These are phyloP conservation scores for Borovskyia barvae DNA, from an alignment of 208 protist species.

Conservation along the genomic window DNA sequence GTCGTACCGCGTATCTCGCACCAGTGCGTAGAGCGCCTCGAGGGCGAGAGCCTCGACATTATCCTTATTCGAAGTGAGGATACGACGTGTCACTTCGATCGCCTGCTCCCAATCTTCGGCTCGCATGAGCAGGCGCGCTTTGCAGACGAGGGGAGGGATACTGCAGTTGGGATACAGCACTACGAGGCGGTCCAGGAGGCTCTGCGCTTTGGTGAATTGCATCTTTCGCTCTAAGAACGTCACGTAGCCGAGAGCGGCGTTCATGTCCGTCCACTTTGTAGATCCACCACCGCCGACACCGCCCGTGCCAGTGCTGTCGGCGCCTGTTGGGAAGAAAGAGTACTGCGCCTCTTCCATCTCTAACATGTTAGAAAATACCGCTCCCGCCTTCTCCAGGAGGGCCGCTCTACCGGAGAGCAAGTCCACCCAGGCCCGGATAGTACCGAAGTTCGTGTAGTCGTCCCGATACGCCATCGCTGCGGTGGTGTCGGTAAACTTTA, in stretches of 20 bases:
- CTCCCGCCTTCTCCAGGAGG: constrained; percentile 81
- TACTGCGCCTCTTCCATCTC: constrained; percentile 38
- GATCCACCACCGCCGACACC: not conserved
- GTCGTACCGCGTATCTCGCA: constrained; percentile 69
- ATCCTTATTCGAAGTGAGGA: constrained; percentile 70
- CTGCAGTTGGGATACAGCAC: constrained; percentile 67
- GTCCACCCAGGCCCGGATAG: constrained; percentile 84
- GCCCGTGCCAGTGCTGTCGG: not conserved
- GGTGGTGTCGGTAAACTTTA: constrained; percentile 35
- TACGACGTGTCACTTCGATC: constrained; percentile 76
- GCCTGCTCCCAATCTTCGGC: constrained; percentile 94
- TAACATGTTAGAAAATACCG: constrained; percentile 68
- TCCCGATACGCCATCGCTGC: constrained; percentile 52
- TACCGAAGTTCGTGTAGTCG: constrained; percentile 78
- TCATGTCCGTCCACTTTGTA: constrained; percentile 56
- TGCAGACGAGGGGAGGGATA: constrained; percentile 64
- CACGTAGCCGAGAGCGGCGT: constrained; percentile 82
- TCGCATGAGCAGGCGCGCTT: constrained; percentile 84
- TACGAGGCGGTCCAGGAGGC: constrained; percentile 80
- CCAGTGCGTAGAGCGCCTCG: constrained; percentile 70
- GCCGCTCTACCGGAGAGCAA: constrained; percentile 76
- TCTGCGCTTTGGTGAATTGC: constrained; percentile 72
- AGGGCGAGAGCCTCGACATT: constrained; percentile 82
- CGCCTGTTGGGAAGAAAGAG: constrained; percentile 10
- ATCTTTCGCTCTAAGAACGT: constrained; percentile 84